phyloP scores from a whole-genome alignment of 148 eudicot species.

The Silene uniflora region DNA sequence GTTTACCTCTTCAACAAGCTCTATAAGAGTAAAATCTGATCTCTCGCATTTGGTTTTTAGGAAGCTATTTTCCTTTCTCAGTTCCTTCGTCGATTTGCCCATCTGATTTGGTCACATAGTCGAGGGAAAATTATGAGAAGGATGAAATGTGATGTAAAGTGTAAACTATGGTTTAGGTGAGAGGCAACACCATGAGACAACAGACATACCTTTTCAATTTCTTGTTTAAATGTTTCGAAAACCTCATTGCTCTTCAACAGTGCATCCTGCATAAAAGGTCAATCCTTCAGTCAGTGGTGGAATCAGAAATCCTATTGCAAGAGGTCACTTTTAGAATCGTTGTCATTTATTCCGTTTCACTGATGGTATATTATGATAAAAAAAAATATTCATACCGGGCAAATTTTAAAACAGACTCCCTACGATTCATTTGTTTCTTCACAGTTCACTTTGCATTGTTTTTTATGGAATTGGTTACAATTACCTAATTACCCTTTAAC shows the following conservation, averaged over 20 bases:
- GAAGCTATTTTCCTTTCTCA: constrained; percentile 79
- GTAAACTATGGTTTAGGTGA: neutral
- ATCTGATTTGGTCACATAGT: constrained; percentile 45
- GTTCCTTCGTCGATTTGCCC: constrained; percentile 82
- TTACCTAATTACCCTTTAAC: no score
- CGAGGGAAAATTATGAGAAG: constrained; percentile 8
- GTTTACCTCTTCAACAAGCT: constrained; percentile 89
- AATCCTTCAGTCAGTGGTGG: neutral
- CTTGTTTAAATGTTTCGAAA: constrained; percentile 92
- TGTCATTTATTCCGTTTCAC: neutral
- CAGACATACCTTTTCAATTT: constrained; percentile 77
- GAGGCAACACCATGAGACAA: neutral
- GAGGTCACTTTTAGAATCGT: neutral
- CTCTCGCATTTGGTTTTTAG: constrained; percentile 86
- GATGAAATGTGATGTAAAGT: neutral
- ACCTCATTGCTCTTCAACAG: constrained; percentile 92
- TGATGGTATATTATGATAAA: no score
- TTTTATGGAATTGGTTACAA: neutral
- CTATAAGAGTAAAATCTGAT: constrained; percentile 76
- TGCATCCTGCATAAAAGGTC: constrained; percentile 66
- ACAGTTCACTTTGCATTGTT: no score
- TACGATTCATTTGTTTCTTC: no score
- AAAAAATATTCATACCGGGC: neutral
- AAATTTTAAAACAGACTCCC: no score
- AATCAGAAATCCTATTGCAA: neutral